A percentile compares a stretch with the other conserved stretches of the same genome.
Conservation (phyloP, 768 basidiomycete genomes). For the Tremella mesenterica region DNA sequence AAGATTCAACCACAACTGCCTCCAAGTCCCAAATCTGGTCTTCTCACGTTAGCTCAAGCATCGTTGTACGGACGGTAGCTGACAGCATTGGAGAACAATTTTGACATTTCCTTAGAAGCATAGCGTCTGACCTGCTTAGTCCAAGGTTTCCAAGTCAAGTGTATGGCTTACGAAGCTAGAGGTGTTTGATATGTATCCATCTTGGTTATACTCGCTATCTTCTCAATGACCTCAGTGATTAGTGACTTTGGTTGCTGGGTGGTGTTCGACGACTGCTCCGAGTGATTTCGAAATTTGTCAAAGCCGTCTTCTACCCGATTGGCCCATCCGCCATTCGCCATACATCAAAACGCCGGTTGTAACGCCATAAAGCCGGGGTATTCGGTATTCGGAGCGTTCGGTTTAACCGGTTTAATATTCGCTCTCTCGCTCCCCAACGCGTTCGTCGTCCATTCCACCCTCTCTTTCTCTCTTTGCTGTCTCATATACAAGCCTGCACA, state of each 20-base stretch:
- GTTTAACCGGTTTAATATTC: no score
- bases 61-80: conserved; percentile 24
- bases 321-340: no score
- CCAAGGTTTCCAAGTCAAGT: neutral
- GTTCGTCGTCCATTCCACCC: neutral
- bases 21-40: conserved; percentile 94
- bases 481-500: neutral
- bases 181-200: conserved; percentile 47
- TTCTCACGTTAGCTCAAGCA: conserved; percentile 43
- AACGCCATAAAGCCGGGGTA: no score
- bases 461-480: neutral
- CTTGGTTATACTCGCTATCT: neutral
- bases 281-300: no score
- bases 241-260: no score
- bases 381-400: no score
- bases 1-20: conserved; percentile 88
- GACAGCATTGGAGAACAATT: conserved; percentile 89
- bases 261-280: no score
- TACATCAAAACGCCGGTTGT: no score
- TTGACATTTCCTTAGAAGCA: conserved; percentile 98
- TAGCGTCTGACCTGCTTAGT: conserved; percentile 60
- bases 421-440: no score
- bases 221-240: no score
- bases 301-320: no score
- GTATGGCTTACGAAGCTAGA: conserved; percentile 40